Conservation (phyloP, 805 yeast genomes). For the Metschnikowia dekortorum region DNA sequence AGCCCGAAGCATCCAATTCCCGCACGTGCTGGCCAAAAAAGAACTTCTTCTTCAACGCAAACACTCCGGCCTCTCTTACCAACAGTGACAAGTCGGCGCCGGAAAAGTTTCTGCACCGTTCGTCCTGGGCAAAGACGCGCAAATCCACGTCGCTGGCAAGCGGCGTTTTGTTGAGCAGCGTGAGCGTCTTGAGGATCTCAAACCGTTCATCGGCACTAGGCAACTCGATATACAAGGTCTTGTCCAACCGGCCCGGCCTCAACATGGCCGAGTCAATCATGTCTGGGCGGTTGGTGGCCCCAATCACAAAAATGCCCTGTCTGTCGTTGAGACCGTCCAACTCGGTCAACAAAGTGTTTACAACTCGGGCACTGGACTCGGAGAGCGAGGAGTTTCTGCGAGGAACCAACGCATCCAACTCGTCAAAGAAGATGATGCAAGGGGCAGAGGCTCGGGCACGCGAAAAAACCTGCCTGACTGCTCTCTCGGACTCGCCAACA, state of each 20-base stretch:
- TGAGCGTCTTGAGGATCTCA: constrained; percentile 77
- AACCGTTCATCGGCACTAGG: constrained; percentile 75
- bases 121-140: constrained; percentile 60
- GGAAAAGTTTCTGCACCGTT: constrained; percentile 80
- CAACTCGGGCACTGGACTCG: constrained; percentile 90
- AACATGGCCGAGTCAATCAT: constrained; percentile 98
- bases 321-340: constrained; percentile 92
- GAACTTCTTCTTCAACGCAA: constrained; percentile 73
- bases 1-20: constrained; percentile 37
- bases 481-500: constrained; percentile 94
- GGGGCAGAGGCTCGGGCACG: constrained; percentile 93
- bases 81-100: constrained; percentile 95
- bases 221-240: constrained; percentile 84
- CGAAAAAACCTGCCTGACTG: constrained; percentile 87
- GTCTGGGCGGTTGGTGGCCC: constrained; percentile 97
- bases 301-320: constrained; percentile 88
- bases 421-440: constrained; percentile 93
- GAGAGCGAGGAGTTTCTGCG: constrained; percentile 83
- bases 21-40: constrained; percentile 42
- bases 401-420: constrained; percentile 93
- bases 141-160: constrained; percentile 60
- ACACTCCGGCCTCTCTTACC: constrained; percentile 90
- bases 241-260: constrained; percentile 93
- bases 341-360: constrained; percentile 89
- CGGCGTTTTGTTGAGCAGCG: constrained; percentile 73